These are phyloP conservation scores for Plasmodium knowlesi DNA, from an alignment of 169 alveolate genomes.

Conservation along the genomic window DNA sequence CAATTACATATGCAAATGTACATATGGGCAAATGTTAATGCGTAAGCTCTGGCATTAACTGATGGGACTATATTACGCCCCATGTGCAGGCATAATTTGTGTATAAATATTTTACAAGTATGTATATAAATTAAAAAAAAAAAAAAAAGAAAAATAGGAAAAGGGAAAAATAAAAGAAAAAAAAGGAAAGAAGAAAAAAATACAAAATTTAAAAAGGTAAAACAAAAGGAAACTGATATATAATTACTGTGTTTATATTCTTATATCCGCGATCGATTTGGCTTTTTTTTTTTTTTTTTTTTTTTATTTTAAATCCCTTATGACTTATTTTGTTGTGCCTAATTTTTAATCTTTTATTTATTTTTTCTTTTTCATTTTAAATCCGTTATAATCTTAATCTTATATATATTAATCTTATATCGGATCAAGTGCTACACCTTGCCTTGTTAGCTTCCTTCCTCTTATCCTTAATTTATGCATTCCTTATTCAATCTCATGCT, in stretches of 20 bases:
- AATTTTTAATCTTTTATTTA: neutral
- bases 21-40: neutral
- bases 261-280: constrained; percentile 6
- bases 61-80: neutral
- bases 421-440: neutral
- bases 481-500: neutral
- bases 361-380: neutral
- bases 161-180: neutral
- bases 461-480: neutral
- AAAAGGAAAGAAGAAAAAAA: neutral
- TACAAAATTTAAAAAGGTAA: neutral
- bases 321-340: neutral
- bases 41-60: neutral
- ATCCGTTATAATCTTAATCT: neutral
- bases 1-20: neutral
- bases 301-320: neutral
- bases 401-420: neutral
- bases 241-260: neutral
- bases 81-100: neutral
- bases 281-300: neutral
- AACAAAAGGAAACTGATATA: neutral
- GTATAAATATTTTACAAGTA: neutral
- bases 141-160: neutral
- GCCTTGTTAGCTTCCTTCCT: constrained; percentile 2
- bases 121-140: neutral